These are phyloP conservation scores for Monilinia vaccinii-corymbosi DNA, from an alignment of 2,329 filamentous ascomycete genomes.

Conservation along the genomic window DNA sequence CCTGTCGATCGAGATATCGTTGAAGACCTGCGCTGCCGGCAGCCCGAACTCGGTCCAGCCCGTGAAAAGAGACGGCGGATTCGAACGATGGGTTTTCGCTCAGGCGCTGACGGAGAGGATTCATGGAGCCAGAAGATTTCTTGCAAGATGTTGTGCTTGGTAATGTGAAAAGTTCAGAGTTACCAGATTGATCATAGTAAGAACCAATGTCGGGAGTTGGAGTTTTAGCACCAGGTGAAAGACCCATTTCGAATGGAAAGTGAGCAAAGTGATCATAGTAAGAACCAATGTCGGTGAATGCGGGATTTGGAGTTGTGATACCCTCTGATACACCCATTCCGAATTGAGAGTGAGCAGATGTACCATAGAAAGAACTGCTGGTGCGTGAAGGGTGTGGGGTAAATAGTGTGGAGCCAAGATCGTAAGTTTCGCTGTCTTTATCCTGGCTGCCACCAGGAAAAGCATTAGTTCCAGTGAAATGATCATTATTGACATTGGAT, in stretches of 20 bases:
- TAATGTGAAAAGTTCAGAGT: background rate
- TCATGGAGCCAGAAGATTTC: background rate
- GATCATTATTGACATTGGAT: too few relatives aligned
- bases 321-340: background rate
- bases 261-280: background rate
- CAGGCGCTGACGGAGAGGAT: background rate
- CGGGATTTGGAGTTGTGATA: too few relatives aligned
- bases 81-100: slow-evolving; percentile 7
- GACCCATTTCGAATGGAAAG: background rate
- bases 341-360: background rate
- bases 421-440: background rate
- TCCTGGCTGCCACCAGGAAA: background rate
- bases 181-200: background rate
- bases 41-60: slow-evolving; percentile 1
- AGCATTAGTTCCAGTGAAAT: background rate
- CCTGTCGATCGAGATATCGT: background rate
- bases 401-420: background rate
- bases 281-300: background rate
- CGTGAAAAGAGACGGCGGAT: slow-evolving; percentile 1
- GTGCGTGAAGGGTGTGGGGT: too few relatives aligned
- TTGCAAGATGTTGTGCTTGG: background rate
- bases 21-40: background rate
- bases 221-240: too few relatives aligned
- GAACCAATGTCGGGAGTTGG: too few relatives aligned
- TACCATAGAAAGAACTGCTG: too few relatives aligned